phyloP scores from a whole-genome alignment of 2,329 filamentous ascomycete species.

The Dothideomycetidae sp. region DNA sequence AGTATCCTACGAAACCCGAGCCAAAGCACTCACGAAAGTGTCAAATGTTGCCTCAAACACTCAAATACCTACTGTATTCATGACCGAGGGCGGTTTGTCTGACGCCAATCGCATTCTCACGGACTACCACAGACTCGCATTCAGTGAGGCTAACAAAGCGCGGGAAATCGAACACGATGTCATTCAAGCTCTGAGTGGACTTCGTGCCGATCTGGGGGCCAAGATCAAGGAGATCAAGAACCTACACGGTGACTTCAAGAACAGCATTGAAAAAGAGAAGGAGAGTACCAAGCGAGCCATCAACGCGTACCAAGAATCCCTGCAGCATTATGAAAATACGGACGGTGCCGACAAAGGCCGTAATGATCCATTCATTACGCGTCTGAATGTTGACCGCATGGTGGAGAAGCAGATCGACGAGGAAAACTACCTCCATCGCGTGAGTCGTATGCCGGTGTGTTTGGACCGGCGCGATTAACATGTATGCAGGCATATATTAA shows the following conservation, averaged over 20 bases:
- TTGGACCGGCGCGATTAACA: background rate
- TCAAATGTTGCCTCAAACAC: conserved; percentile 75
- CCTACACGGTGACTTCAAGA: conserved; percentile 89
- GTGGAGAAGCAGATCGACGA: conserved; percentile 88
- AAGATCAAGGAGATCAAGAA: conserved; percentile 99
- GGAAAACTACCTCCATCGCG: conserved; percentile 90
- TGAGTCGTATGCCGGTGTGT: conserved; percentile 29
- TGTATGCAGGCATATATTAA: conserved; percentile 72
- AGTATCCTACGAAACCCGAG: conserved; percentile 69
- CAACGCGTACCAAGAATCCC: conserved; percentile 62
- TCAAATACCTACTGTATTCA: conserved; percentile 57
- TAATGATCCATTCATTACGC: conserved; percentile 81
- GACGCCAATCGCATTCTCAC: conserved; percentile 73
- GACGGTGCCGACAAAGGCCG: conserved; percentile 69
- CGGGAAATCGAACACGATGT: conserved; percentile 85
- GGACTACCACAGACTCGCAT: conserved; percentile 66
- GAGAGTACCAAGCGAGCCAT: conserved; percentile 70
- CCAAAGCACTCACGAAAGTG: conserved; percentile 70
- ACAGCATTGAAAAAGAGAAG: conserved; percentile 89
- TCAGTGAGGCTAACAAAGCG: conserved; percentile 73
- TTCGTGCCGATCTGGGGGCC: conserved; percentile 77
- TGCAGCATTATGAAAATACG: conserved; percentile 59
- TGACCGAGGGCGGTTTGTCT: conserved; percentile 68
- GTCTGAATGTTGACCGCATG: conserved; percentile 73
- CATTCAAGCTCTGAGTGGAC: conserved; percentile 68